Conservation (phyloP, 257 asterid species). For the Jaltomata sinuosa region DNA sequence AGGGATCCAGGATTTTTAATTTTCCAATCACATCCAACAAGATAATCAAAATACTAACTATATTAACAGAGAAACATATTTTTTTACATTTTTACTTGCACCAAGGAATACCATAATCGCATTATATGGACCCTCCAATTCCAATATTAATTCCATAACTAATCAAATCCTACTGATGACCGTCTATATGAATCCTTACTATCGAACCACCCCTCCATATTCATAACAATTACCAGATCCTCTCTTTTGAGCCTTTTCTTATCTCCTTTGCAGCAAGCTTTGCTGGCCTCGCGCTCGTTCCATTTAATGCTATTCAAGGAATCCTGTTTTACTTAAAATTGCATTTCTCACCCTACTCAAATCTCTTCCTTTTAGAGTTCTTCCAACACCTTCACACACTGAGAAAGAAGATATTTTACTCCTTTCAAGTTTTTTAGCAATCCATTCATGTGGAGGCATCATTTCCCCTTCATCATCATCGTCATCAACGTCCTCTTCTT, state of each 20-base stretch:
- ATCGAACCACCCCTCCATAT: not conserved
- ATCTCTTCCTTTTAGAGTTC: slow-evolving; percentile 68
- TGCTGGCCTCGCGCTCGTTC: too few relatives aligned
- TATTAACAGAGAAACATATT: too few relatives aligned
- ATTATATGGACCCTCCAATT: too few relatives aligned
- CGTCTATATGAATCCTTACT: not conserved
- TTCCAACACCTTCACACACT: slow-evolving; percentile 61
- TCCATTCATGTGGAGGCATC: slow-evolving; percentile 60
- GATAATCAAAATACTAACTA: too few relatives aligned
- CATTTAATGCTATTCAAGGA: slow-evolving; percentile 31
- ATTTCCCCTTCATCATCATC: slow-evolving; percentile 9
- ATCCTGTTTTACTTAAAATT: slow-evolving; percentile 55
- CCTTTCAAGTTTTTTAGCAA: slow-evolving; percentile 33
- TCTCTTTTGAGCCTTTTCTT: too few relatives aligned
- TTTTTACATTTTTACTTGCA: too few relatives aligned
- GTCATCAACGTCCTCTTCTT: slow-evolving; percentile 20
- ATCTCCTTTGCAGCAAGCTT: too few relatives aligned
- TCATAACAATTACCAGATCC: too few relatives aligned
- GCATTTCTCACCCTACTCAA: slow-evolving; percentile 51
- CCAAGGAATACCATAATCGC: too few relatives aligned
- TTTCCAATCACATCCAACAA: too few relatives aligned
- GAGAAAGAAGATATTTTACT: slow-evolving; percentile 36
- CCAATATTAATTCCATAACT: not conserved
- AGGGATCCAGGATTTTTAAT: too few relatives aligned
- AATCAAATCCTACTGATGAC: not conserved